phyloP scores from a whole-genome alignment of 768 basidiomycete species.

The Suillus tomentosus region DNA sequence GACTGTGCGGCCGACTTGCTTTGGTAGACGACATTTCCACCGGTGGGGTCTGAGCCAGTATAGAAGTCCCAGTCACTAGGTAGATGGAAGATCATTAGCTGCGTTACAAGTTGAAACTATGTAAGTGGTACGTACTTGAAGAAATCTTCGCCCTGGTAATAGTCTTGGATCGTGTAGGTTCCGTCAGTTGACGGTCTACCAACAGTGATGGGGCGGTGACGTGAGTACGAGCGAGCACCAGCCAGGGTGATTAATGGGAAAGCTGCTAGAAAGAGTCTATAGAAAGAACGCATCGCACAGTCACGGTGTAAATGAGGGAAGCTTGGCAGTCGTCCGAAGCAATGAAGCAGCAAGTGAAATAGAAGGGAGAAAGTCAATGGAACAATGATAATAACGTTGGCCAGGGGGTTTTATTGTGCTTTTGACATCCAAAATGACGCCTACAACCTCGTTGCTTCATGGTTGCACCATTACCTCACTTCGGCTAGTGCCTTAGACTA shows the following conservation, averaged over 20 bases:
- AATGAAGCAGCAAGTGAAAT: neutral
- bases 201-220: constrained; percentile 28
- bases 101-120: neutral
- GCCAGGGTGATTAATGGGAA: constrained; percentile 39
- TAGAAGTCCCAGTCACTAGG: constrained; percentile 71
- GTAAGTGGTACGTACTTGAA: constrained; percentile 47
- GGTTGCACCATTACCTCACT: neutral
- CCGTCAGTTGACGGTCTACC: constrained; percentile 20
- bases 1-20: constrained; percentile 45
- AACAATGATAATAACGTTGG: neutral
- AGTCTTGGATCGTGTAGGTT: constrained; percentile 40
- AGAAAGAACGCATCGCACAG: constrained; percentile 34
- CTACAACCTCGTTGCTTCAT: neutral
- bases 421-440: neutral
- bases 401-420: neutral
- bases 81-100: constrained; percentile 5
- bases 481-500: neutral
- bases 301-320: neutral
- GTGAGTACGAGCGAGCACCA: constrained; percentile 32
- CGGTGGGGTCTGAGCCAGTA: constrained; percentile 62
- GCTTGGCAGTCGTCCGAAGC: neutral
- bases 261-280: constrained; percentile 31
- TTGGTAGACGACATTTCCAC: constrained; percentile 69
- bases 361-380: neutral
- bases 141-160: constrained; percentile 55